Evolutionary conservation across 352 stramenopile species (phyloP).

Genomic region (Phytophthora agathidicida): DNA sequence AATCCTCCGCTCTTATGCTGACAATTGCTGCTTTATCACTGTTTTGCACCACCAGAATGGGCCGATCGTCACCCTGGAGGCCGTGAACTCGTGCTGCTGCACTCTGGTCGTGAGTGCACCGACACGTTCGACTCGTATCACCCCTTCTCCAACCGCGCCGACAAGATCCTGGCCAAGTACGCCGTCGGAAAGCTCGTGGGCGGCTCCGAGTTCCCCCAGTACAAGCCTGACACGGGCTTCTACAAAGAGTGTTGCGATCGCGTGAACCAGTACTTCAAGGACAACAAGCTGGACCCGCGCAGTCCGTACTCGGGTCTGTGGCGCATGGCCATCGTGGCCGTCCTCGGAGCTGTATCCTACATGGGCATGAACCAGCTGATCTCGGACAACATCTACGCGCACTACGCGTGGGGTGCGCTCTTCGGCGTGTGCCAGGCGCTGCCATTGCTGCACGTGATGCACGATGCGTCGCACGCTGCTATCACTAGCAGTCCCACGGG

Average conservation of each 20-base stretch:
- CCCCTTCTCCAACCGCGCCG: constrained; percentile 83
- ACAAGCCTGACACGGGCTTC: constrained; percentile 92
- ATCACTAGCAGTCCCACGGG: constrained; percentile 81
- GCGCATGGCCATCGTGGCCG: constrained; percentile 88
- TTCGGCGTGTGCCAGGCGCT: constrained; percentile 92
- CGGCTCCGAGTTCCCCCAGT: constrained; percentile 86
- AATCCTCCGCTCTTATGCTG: not conserved
- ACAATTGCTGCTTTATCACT: constrained; percentile 8
- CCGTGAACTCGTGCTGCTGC: constrained; percentile 78
- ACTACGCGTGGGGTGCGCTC: constrained; percentile 77
- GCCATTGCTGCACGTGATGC: constrained; percentile 92
- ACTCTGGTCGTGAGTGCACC: constrained; percentile 83
- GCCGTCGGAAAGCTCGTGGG: constrained; percentile 84
- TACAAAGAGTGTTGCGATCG: constrained; percentile 88
- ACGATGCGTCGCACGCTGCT: constrained; percentile 92
- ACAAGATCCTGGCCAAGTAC: constrained; percentile 87
- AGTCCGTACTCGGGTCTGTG: constrained; percentile 76
- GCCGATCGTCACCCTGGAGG: constrained; percentile 86
- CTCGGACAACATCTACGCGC: constrained; percentile 55
- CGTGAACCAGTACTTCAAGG: constrained; percentile 89
- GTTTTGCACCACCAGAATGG: constrained; percentile 55
- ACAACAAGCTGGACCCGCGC: constrained; percentile 91
- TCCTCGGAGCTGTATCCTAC: constrained; percentile 67
- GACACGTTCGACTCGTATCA: constrained; percentile 94
- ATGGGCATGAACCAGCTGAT: constrained; percentile 77